A percentile compares a stretch with the other conserved stretches of the same genome.
phyloP scores from a whole-genome alignment of 345 rosid species.

The Gossypium mustelinum region DNA sequence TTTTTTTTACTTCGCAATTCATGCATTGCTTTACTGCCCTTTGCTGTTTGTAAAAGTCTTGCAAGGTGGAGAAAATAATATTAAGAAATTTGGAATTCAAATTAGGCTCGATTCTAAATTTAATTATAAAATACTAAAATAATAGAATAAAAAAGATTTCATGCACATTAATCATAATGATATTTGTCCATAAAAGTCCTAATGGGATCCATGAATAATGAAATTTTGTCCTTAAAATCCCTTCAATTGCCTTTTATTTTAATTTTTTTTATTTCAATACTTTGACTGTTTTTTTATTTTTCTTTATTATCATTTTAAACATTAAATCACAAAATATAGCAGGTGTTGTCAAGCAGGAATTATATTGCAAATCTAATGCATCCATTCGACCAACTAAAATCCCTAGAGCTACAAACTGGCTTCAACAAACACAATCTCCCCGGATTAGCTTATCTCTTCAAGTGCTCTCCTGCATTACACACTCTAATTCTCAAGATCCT shows the following conservation, averaged over 20 bases:
- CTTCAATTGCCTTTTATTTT: no score
- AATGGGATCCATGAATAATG: no score
- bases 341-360: conserved; percentile 54
- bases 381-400: conserved; percentile 50
- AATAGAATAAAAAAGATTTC: background rate
- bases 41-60: no score
- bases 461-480: conserved; percentile 50
- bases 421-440: conserved; percentile 46
- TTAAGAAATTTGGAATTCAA: no score
- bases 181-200: background rate
- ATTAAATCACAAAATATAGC: conserved; percentile 18
- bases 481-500: conserved; percentile 53
- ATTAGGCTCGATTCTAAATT: no score
- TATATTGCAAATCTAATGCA: conserved; percentile 27
- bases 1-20: background rate
- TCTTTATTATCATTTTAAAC: no score
- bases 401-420: conserved; percentile 50
- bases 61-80: no score
- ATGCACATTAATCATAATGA: background rate
- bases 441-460: conserved; percentile 57
- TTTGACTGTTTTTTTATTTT: no score
- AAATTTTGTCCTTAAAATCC: no score
- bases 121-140: no score
- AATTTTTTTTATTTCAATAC: no score
- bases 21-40: background rate